Base-by-base conservation (phyloP, 2,329 filamentous ascomycete genomes). In the Aspergillus udagawae region DNA sequence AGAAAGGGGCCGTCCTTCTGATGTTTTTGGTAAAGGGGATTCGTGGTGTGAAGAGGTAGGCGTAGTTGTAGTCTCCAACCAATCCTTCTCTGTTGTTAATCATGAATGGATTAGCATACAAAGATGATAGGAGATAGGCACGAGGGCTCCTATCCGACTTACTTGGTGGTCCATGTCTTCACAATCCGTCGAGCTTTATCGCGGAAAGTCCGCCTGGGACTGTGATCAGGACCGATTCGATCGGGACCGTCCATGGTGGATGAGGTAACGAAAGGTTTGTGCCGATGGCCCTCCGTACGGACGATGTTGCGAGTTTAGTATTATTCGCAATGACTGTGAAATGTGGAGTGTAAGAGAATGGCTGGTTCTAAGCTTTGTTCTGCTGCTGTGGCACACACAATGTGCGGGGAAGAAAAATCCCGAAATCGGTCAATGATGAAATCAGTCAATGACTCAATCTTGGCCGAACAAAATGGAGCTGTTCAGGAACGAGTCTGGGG, bases 31-130 rank as follows among this genome's bases (percentile, higher is more conserved):
- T 86, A 73, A 96, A 96, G 0, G 92, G 92, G 23, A 96, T 75
- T 64, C 90, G 92, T 1, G 83, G 90, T 23, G 79, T 85, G 80
- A 97, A 96, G 44, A 97, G 86, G 68, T 92, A 94, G 38, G 73
- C 89, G 82, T 97, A 97, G 80, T 97, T 89, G 74, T 97, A 97
- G 66, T 86, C 82, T 61, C 92, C 92, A 55, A 97, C 74, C 27
- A 96, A 81, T 12, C 92, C 92, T 1, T 92, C 82, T 60, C 79
- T 86, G 49, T 42, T 38, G 10, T 48, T 25, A 23, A 21, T 49
- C 20, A 27, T 14, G 41, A 10, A 27, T 9, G 3, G 6, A 47
- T 58, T 32, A 51, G 49, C 14, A 21, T 35, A n/a, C 9, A 62
- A 20, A 57, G 25, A 10, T 10, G 50, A n/a, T 21, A 3, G 8